Percentiles rank a stretch among this genome's conserved stretches.
phyloP scores from a whole-genome alignment of 148 eudicot species.

The Fallopia convolvulus region DNA sequence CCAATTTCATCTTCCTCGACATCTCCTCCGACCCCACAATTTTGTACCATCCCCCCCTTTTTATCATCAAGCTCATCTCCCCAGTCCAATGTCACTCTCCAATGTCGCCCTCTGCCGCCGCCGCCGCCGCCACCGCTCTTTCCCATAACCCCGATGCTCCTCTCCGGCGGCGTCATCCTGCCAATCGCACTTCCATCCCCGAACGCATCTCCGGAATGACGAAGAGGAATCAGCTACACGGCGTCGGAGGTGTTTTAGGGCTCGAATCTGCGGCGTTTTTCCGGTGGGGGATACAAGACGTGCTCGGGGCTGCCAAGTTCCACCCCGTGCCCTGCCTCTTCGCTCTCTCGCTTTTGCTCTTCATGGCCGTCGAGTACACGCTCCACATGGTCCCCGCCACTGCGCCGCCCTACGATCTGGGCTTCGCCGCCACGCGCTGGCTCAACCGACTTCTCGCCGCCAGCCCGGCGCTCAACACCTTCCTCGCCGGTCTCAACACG shows the following conservation, averaged over 20 bases:
- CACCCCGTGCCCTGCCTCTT: conserved; percentile 66
- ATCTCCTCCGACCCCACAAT: neutral
- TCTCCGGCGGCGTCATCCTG: neutral
- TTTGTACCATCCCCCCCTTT: neutral
- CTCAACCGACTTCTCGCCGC: conserved; percentile 47
- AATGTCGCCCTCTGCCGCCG: conserved; percentile 5
- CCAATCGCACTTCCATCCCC: neutral
- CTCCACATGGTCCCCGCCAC: conserved; percentile 65
- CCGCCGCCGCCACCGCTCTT: neutral
- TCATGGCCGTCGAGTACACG: conserved; percentile 93
- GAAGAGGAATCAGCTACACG: conserved; percentile 4
- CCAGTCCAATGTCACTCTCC: neutral
- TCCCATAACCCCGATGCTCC: neutral
- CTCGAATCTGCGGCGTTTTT: conserved; percentile 47
- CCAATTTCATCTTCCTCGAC: neutral
- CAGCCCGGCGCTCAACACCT: conserved; percentile 49
- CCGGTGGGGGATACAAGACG: conserved; percentile 44
- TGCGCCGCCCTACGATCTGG: conserved; percentile 81
- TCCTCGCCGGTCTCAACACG: conserved; percentile 83
- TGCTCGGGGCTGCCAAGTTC: conserved; percentile 25
- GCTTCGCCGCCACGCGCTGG: conserved; percentile 46
- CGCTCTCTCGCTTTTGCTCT: conserved; percentile 45
- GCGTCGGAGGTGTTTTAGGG: neutral
- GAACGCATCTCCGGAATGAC: neutral
- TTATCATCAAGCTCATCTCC: neutral